Percentiles rank a stretch among this genome's conserved stretches.
phyloP scores from a whole-genome alignment of 805 yeast genomes.

The Metschnikowia arizonensis region DNA sequence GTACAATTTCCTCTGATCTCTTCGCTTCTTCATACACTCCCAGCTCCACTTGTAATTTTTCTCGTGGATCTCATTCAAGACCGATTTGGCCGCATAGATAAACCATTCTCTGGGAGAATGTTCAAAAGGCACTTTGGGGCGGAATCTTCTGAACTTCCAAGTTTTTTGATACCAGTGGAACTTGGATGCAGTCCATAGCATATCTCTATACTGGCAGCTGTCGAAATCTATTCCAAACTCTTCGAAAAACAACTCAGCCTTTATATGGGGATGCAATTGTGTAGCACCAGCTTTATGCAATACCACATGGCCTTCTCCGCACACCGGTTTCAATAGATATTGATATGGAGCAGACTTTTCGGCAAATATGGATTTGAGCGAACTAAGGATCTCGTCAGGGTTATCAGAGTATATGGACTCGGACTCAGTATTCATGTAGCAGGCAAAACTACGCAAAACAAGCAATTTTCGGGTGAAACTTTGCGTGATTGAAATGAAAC shows the following conservation, averaged over 20 bases:
- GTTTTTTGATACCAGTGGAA: slow-evolving; percentile 77
- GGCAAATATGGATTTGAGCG: slow-evolving; percentile 45
- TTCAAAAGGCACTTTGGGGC: slow-evolving; percentile 53
- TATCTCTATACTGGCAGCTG: slow-evolving; percentile 77
- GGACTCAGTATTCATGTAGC: slow-evolving; percentile 79
- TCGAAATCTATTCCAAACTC: slow-evolving; percentile 87
- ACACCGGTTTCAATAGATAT: slow-evolving; percentile 76
- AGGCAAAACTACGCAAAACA: slow-evolving; percentile 66
- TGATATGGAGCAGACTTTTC: slow-evolving; percentile 34
- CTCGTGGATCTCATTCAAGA: slow-evolving; percentile 76
- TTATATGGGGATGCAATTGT: slow-evolving; percentile 61
- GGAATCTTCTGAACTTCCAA: slow-evolving; percentile 62
- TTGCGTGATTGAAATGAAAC: slow-evolving; percentile 70
- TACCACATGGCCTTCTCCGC: slow-evolving; percentile 80
- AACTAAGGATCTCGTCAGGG: slow-evolving; percentile 44
- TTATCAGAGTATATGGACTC: slow-evolving; percentile 45
- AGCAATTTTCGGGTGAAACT: slow-evolving; percentile 70
- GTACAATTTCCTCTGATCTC: slow-evolving; percentile 70
- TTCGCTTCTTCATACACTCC: slow-evolving; percentile 68
- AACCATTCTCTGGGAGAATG: slow-evolving; percentile 83
- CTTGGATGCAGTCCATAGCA: slow-evolving; percentile 75
- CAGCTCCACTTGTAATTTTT: slow-evolving; percentile 81
- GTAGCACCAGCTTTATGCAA: slow-evolving; percentile 77
- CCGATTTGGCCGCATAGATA: slow-evolving; percentile 70
- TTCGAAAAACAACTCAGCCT: slow-evolving; percentile 73